These are phyloP conservation scores for Paramecium primaurelia DNA, from an alignment of 73 alveolate genomes.

Conservation along the genomic window DNA sequence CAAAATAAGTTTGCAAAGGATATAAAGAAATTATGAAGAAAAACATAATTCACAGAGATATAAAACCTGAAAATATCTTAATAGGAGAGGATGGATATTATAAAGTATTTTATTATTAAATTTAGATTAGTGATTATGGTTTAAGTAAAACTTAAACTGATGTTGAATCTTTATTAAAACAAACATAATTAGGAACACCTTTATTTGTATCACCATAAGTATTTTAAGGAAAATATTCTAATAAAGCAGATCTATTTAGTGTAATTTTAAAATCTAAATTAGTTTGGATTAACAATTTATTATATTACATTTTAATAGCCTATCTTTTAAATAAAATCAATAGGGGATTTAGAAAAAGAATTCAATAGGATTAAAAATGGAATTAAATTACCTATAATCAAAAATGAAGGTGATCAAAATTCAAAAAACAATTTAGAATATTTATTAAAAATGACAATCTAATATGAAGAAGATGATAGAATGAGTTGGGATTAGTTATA, in stretches of 20 bases:
- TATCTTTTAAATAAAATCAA: neutral
- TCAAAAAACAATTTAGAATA: neutral
- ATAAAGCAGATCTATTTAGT: neutral
- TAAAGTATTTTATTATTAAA: neutral
- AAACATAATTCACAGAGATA: neutral
- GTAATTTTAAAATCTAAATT: neutral
- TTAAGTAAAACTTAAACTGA: neutral
- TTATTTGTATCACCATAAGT: neutral
- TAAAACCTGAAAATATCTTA: neutral
- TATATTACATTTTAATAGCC: neutral
- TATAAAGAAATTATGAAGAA: neutral
- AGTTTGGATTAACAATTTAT: neutral
- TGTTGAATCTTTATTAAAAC: neutral
- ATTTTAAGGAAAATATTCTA: neutral
- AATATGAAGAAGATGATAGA: neutral
- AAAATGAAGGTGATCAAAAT: neutral
- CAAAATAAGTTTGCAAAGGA: neutral
- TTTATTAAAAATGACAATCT: neutral
- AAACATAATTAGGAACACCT: neutral
- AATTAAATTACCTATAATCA: neutral
- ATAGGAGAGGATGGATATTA: neutral
- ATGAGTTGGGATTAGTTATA: neutral
- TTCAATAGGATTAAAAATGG: neutral
- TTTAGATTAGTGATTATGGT: neutral
- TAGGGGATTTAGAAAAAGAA: neutral